phyloP scores from a whole-genome alignment of 2,329 filamentous ascomycete genomes.

The Domatiomyces globalis region DNA sequence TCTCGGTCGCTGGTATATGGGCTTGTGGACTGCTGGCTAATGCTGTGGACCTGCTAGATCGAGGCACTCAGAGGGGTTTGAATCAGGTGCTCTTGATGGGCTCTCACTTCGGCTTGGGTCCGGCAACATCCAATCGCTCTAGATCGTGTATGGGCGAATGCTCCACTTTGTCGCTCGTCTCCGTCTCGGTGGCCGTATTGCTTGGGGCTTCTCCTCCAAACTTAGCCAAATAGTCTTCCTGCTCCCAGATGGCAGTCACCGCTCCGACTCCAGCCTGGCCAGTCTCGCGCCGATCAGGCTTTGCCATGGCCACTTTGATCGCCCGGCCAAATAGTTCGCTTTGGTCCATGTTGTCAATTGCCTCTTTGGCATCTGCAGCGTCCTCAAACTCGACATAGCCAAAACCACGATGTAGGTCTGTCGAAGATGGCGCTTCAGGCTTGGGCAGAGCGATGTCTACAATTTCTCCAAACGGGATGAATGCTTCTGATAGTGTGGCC shows the following conservation, averaged over 20 bases:
- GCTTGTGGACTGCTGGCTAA: background rate
- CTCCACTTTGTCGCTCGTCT: slow-evolving; percentile 39
- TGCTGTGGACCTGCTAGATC: background rate
- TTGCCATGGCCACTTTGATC: slow-evolving; percentile 83
- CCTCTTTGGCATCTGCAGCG: slow-evolving; percentile 72
- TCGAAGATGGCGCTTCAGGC: slow-evolving; percentile 64
- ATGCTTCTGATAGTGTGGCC: slow-evolving; percentile 70
- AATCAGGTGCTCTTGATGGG: background rate
- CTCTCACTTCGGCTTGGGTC: slow-evolving; percentile 58
- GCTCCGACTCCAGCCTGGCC: slow-evolving; percentile 76
- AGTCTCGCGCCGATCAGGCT: slow-evolving; percentile 55
- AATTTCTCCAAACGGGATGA: slow-evolving; percentile 94
- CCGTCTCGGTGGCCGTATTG: slow-evolving; percentile 44
- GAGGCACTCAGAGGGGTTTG: background rate
- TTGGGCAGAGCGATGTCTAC: slow-evolving; percentile 82
- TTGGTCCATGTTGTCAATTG: slow-evolving; percentile 98
- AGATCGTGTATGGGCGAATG: slow-evolving; percentile 92
- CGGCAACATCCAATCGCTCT: slow-evolving; percentile 84
- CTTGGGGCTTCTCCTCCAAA: slow-evolving; percentile 76
- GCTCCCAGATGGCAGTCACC: slow-evolving; percentile 92
- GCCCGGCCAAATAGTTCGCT: slow-evolving; percentile 85
- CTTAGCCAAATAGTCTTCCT: slow-evolving; percentile 91
- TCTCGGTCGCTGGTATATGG: background rate
- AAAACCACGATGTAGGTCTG: slow-evolving; percentile 75
- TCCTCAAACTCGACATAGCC: slow-evolving; percentile 93